These are phyloP conservation scores for Berberis thunbergii DNA, from an alignment of 164 flowering plant species.

Conservation along the genomic window DNA sequence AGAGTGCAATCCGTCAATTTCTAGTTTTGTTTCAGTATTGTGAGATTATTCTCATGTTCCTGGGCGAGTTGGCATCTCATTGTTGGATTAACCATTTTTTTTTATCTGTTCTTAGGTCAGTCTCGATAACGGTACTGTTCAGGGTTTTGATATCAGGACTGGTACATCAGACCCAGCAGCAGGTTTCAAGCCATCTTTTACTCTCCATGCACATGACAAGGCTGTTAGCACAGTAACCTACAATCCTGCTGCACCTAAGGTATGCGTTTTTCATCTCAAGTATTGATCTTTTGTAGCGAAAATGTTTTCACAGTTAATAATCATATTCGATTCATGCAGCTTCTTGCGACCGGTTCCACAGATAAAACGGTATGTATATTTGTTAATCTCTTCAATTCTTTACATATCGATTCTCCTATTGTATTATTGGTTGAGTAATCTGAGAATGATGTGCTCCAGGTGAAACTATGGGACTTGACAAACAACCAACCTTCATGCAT, in stretches of 20 bases:
- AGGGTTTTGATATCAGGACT: background rate
- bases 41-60: background rate
- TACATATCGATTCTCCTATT: background rate
- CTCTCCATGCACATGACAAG: background rate
- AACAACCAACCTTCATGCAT: slow-evolving; percentile 78
- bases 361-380: slow-evolving; percentile 2
- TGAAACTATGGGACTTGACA: slow-evolving; percentile 84
- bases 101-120: slow-evolving; percentile 44
- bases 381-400: background rate
- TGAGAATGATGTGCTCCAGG: slow-evolving; percentile 26
- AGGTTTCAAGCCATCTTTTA: background rate
- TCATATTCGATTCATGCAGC: background rate
- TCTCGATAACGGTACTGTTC: slow-evolving; percentile 61
- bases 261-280: background rate
- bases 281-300: background rate
- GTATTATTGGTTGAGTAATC: background rate
- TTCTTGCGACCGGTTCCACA: slow-evolving; percentile 4
- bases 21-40: background rate
- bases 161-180: background rate
- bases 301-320: background rate
- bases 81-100: background rate
- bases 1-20: background rate
- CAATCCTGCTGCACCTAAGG: background rate
- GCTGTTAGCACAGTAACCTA: background rate
- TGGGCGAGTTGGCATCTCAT: background rate